Conservation (phyloP, 768 basidiomycete genomes). For the Daedaleopsis nitida region DNA sequence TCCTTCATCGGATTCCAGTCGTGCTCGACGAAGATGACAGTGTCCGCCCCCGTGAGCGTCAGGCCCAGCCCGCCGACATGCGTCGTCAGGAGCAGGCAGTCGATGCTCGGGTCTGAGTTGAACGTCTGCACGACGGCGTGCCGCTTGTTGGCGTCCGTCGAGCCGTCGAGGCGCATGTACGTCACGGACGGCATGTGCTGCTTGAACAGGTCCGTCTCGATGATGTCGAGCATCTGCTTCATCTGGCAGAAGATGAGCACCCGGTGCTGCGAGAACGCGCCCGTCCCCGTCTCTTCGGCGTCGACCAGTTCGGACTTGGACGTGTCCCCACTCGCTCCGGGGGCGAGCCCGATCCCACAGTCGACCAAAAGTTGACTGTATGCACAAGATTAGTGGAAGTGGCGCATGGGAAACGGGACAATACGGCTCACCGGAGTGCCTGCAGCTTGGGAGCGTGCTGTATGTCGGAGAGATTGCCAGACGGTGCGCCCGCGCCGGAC, state of each 20-base stretch:
- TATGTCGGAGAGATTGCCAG: conserved; percentile 67
- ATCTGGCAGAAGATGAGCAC: conserved; percentile 99
- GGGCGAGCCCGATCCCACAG: conserved; percentile 83
- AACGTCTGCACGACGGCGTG: conserved; percentile 98
- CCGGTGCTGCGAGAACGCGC: conserved; percentile 90
- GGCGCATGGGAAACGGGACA: neutral
- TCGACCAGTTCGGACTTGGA: conserved; percentile 72
- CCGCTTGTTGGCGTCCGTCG: conserved; percentile 89
- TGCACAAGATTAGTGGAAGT: neutral
- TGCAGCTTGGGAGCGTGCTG: conserved; percentile 92
- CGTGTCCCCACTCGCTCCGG: conserved; percentile 46
- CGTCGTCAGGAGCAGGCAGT: conserved; percentile 92
- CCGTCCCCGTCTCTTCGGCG: conserved; percentile 49
- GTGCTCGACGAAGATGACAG: conserved; percentile 98
- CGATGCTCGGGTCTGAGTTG: conserved; percentile 96
- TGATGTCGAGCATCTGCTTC: conserved; percentile 98
- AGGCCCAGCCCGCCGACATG: conserved; percentile 96
- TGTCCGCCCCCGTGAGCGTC: conserved; percentile 97
- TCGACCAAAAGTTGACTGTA: conserved; percentile 88
- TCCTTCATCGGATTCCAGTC: conserved; percentile 99
- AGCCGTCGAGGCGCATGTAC: conserved; percentile 97
- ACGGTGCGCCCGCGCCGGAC: conserved; percentile 45
- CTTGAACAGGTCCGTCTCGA: conserved; percentile 92
- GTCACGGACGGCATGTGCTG: conserved; percentile 92
- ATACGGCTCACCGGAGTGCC: conserved; percentile 72